These are phyloP conservation scores for Hypoxylon sp. DNA, from an alignment of 2,329 filamentous ascomycete genomes.

Conservation along the genomic window DNA sequence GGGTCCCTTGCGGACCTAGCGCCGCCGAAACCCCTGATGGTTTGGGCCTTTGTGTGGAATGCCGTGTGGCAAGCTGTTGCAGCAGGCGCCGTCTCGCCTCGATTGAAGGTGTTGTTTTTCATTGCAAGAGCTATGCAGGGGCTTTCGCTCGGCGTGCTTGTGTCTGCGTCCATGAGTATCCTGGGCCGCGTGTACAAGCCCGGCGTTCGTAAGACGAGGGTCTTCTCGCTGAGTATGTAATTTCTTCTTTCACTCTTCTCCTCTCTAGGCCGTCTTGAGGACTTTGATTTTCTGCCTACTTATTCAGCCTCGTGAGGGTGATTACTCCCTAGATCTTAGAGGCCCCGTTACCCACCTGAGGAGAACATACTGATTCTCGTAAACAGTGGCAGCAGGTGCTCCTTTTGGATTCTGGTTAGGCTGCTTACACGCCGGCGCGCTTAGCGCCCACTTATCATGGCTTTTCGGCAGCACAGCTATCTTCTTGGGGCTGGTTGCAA, in stretches of 20 bases:
- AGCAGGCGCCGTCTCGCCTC: conserved; percentile 54
- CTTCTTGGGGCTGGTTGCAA: conserved; percentile 52
- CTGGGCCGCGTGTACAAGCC: conserved; percentile 55
- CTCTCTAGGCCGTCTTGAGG: background rate
- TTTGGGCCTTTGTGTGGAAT: conserved; percentile 58
- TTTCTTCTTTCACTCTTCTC: background rate
- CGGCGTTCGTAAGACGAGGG: conserved; percentile 54
- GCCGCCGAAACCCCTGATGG: conserved; percentile 56
- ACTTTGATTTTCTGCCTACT: no score
- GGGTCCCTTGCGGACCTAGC: conserved; percentile 54
- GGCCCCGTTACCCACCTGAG: background rate
- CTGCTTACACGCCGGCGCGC: conserved; percentile 56
- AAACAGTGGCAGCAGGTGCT: conserved; percentile 51
- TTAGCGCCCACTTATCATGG: conserved; percentile 56
- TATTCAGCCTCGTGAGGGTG: background rate
- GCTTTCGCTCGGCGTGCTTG: conserved; percentile 52
- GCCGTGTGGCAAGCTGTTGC: conserved; percentile 55
- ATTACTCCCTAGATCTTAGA: background rate
- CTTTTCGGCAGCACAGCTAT: conserved; percentile 59
- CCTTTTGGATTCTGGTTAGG: conserved; percentile 55
- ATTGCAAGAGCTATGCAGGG: conserved; percentile 56
- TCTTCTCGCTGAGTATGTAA: conserved; percentile 49
- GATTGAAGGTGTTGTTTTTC: conserved; percentile 53
- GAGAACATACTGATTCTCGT: conserved; percentile 1
- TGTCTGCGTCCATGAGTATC: conserved; percentile 54